These are phyloP conservation scores for Claviceps sp. DNA, from an alignment of 2,329 filamentous ascomycete species.

Conservation along the genomic window DNA sequence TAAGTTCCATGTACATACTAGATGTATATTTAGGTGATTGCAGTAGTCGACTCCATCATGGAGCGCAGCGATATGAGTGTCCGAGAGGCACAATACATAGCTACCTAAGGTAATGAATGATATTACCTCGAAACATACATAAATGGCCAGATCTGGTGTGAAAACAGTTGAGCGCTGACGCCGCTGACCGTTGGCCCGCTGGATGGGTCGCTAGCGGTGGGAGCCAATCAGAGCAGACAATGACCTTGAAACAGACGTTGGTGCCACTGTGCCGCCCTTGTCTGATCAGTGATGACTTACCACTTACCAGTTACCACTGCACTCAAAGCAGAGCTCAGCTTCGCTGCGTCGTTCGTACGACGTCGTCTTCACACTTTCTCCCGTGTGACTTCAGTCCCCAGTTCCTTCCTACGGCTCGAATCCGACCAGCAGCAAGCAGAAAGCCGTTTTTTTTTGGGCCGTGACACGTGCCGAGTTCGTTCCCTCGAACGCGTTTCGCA, in stretches of 20 bases:
- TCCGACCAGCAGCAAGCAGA: not conserved
- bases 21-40: not conserved
- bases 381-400: not conserved
- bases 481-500: not conserved
- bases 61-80: not conserved
- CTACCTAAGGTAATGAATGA: not conserved
- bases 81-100: not conserved
- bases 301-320: too few relatives aligned
- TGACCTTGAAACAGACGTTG: too few relatives aligned
- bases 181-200: too few relatives aligned
- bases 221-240: too few relatives aligned
- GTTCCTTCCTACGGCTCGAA: not conserved
- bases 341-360: too few relatives aligned
- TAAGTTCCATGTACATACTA: not conserved
- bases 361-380: not conserved
- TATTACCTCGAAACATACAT: not conserved
- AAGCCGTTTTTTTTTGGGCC: not conserved
- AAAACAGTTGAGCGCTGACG: too few relatives aligned
- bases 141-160: too few relatives aligned
- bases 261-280: too few relatives aligned
- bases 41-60: not conserved
- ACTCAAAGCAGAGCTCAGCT: too few relatives aligned
- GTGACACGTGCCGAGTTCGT: slow-evolving; percentile 1
- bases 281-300: too few relatives aligned
- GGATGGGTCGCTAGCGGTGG: too few relatives aligned